Evolutionary conservation across 345 rosid species (phyloP).

Genomic region (Eucalyptus curtisii): DNA sequence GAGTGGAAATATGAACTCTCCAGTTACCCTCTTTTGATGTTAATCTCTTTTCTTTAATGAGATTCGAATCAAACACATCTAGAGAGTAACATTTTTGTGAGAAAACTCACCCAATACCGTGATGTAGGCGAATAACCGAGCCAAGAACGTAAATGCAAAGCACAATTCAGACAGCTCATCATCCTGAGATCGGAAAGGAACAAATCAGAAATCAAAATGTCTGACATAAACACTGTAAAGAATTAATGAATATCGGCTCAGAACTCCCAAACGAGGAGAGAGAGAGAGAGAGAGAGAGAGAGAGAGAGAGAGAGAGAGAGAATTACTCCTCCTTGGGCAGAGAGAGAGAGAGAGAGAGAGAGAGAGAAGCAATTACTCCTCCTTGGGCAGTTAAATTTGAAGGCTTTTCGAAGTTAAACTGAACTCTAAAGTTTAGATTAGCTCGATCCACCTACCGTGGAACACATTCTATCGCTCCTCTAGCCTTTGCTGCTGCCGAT

Average conservation of each 20-base stretch:
- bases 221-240: neutral
- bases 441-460: neutral
- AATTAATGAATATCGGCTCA: neutral
- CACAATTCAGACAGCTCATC: slow-evolving; percentile 16
- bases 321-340: neutral
- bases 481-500: neutral
- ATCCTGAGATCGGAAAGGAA: slow-evolving; percentile 8
- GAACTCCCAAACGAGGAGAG: neutral
- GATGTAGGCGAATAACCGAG: slow-evolving; percentile 20
- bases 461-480: slow-evolving; percentile 2
- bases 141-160: slow-evolving; percentile 13
- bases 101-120: slow-evolving; percentile 16
- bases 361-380: neutral
- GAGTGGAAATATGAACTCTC: neutral
- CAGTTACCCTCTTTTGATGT: neutral
- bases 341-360: neutral
- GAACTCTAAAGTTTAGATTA: neutral
- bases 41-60: neutral
- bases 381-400: neutral
- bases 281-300: too few relatives aligned
- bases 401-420: neutral
- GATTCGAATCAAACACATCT: neutral
- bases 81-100: neutral
- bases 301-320: too few relatives aligned
- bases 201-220: neutral